Evolutionary conservation across 371 early-diverging fungal genomes (phyloP), one percentile per base, ranked within the genome.

Genomic region (Sporodiniella umbellata): DNA sequence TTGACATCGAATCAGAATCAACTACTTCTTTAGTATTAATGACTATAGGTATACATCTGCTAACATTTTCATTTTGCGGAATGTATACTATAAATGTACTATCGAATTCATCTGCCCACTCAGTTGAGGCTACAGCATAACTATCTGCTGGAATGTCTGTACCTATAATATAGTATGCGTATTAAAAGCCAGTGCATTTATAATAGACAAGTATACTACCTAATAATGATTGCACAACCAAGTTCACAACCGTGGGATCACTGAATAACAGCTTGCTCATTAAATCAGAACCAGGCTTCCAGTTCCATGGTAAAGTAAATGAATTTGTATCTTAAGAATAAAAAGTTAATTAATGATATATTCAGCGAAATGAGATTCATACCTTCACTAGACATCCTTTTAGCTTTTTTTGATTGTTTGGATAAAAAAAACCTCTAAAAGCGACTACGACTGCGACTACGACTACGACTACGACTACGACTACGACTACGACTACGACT

Each of bases 1-100:
- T 19, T 43, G 51, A 51, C 43, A 51, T 51, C 24, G 51, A 43
- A 51, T 51, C 51, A 51, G 51, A 51, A 51, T 51, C 35, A 51
- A 51, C 33, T 43, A 51, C 51, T 43, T 51, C 51, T 51, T 17
- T 33, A 51, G 21, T 42, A 33, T 43, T 51, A 31, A 51, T 51
- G 33, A 51, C 51, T 51, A 51, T 51, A 43, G 51, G 51, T 51
- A 10, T 51, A 43, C 25, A 51, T 51, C 42, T 31, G 51, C 51
- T 51, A 51, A 1, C 18, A 22, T 21, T 51, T 51, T 51, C 43
- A 51, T 50, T 47, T 47, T 47, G 48, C 33, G 48, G 33, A 33
- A 47, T 47, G 48, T 47, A 47, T 47, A 47, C 23, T 47, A 47
- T 47, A 33, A 47, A 47, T 47, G 48, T 47, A 47, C 48, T 47